Percentiles rank a stretch among this genome's conserved stretches.
phyloP scores from a whole-genome alignment of 352 stramenopile species.

The Phytophthora tentaculata region DNA sequence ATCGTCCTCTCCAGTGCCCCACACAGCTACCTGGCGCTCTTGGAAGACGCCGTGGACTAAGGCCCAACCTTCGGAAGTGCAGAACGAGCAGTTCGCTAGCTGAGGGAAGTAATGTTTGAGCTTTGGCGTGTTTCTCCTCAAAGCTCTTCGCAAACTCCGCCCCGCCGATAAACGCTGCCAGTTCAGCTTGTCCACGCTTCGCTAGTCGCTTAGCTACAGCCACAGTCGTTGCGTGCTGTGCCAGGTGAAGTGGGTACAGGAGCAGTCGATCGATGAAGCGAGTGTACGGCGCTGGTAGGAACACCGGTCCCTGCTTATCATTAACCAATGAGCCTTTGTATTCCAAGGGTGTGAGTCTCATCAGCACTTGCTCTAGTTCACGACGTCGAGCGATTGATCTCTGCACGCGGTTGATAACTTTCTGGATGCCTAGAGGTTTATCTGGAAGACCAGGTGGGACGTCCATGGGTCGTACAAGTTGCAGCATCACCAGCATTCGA shows the following conservation, averaged over 20 bases:
- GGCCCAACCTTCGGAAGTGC: constrained; percentile 71
- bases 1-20: constrained; percentile 16
- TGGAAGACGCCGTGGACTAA: constrained; percentile 83
- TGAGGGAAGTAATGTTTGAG: constrained; percentile 66
- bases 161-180: constrained; percentile 67
- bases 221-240: constrained; percentile 59
- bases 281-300: constrained; percentile 64
- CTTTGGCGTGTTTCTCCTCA: constrained; percentile 66
- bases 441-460: constrained; percentile 58
- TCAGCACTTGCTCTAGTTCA: constrained; percentile 60
- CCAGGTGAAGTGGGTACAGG: constrained; percentile 64
- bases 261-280: constrained; percentile 69
- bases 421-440: constrained; percentile 66
- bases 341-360: constrained; percentile 52
- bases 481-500: constrained; percentile 72
- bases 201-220: constrained; percentile 57
- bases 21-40: constrained; percentile 43
- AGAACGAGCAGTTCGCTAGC: constrained; percentile 59
- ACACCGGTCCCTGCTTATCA: constrained; percentile 13
- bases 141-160: constrained; percentile 76
- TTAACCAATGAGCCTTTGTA: constrained; percentile 50
- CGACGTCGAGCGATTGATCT: constrained; percentile 51
- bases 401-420: constrained; percentile 61
- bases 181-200: constrained; percentile 51
- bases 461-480: constrained; percentile 63